Percentiles rank a stretch among this genome's conserved stretches.
Evolutionary conservation across 2,329 filamentous ascomycete genomes (phyloP).

Genomic region (Zymoseptoria pseudotritici): DNA sequence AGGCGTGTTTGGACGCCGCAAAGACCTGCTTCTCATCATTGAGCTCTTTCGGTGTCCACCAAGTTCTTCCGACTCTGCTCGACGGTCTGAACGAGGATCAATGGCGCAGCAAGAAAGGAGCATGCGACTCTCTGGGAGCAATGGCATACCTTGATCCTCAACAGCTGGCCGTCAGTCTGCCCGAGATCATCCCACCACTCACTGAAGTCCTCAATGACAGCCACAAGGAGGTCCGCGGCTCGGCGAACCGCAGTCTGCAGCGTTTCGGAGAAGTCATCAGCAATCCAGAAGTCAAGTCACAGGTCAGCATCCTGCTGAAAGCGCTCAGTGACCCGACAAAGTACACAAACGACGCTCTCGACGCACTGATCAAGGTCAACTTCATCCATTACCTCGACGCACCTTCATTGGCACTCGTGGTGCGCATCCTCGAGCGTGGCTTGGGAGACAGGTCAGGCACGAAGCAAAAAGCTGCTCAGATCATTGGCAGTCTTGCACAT

Average conservation of each 20-base stretch:
- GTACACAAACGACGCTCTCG: slow-evolving; percentile 89
- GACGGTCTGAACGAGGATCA: slow-evolving; percentile 90
- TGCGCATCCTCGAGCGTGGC: slow-evolving; percentile 89
- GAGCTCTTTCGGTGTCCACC: slow-evolving; percentile 92
- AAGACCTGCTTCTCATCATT: slow-evolving; percentile 90
- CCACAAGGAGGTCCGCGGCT: slow-evolving; percentile 89
- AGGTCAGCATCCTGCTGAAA: slow-evolving; percentile 87
- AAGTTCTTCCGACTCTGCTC: slow-evolving; percentile 84
- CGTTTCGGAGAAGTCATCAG: slow-evolving; percentile 97
- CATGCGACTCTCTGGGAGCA: slow-evolving; percentile 89
- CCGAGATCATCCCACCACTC: slow-evolving; percentile 92
- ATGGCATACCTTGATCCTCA: slow-evolving; percentile 98
- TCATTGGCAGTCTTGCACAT: slow-evolving; percentile 95
- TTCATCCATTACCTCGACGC: slow-evolving; percentile 98
- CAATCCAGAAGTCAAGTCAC: slow-evolving; percentile 91
- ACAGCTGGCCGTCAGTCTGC: slow-evolving; percentile 83
- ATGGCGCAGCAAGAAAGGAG: slow-evolving; percentile 97
- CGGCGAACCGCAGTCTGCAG: slow-evolving; percentile 92
- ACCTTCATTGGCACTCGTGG: slow-evolving; percentile 87
- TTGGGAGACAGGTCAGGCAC: slow-evolving; percentile 85
- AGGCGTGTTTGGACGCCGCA: slow-evolving; percentile 84
- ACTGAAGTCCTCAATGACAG: slow-evolving; percentile 93
- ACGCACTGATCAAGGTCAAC: slow-evolving; percentile 92
- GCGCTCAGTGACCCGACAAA: slow-evolving; percentile 96
- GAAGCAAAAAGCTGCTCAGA: slow-evolving; percentile 92